phyloP scores from a whole-genome alignment of 1,284 basidiomycete genomes.

The Boletus sp. region DNA sequence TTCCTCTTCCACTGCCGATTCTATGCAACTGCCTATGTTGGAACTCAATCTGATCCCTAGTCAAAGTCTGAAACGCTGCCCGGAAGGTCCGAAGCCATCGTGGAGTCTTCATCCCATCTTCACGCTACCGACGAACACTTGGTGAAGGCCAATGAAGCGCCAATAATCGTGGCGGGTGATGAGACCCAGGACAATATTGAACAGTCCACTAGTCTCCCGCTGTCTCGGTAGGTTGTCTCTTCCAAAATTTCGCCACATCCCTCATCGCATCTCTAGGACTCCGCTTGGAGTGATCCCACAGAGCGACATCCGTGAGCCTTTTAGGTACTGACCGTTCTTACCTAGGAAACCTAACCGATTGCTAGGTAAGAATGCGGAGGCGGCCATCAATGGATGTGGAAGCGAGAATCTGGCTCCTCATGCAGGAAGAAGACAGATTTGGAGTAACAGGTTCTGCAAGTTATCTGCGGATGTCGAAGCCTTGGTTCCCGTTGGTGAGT shows the following conservation, averaged over 20 bases:
- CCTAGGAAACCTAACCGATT: neutral
- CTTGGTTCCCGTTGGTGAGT: conserved; percentile 3
- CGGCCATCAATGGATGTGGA: neutral
- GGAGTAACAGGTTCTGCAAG: neutral
- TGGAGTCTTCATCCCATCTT: neutral
- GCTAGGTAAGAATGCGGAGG: neutral
- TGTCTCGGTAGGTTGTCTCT: neutral
- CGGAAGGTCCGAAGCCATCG: neutral
- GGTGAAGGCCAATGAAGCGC: neutral
- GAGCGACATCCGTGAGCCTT: conserved; percentile 2
- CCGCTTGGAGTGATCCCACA: neutral
- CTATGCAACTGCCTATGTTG: neutral
- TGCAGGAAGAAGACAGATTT: neutral
- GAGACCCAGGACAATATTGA: neutral
- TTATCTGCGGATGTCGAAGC: neutral
- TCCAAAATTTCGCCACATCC: neutral
- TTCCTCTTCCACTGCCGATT: neutral
- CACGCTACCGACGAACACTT: neutral
- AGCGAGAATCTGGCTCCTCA: neutral
- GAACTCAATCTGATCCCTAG: neutral
- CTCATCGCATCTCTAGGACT: neutral
- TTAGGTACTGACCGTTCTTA: neutral
- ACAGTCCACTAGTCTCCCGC: neutral
- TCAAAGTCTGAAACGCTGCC: neutral
- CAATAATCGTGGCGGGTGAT: neutral